These are phyloP conservation scores for Nidula microcarpa DNA, from an alignment of 768 basidiomycete genomes.

Conservation along the genomic window DNA sequence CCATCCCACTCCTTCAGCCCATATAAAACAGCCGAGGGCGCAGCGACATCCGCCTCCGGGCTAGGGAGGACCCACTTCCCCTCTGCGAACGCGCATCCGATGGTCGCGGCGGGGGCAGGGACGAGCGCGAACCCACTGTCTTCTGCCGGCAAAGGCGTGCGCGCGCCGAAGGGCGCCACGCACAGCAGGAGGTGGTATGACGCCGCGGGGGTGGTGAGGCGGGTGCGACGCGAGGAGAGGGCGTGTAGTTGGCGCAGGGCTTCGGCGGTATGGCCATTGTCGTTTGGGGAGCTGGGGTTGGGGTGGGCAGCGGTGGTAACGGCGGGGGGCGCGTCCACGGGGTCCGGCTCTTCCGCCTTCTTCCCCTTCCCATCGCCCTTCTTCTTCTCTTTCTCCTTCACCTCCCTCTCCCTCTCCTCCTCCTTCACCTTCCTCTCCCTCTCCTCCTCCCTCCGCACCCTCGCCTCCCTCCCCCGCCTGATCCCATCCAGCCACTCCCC, in stretches of 20 bases:
- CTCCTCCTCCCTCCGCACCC: slow-evolving; percentile 13
- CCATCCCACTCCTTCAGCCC: slow-evolving; percentile 52
- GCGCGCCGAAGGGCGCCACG: slow-evolving; percentile 34
- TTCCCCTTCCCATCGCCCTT: background rate
- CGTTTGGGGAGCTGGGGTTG: background rate
- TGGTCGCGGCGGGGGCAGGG: background rate
- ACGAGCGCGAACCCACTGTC: slow-evolving; percentile 30
- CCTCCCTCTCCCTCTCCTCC: slow-evolving; percentile 15
- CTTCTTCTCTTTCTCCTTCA: slow-evolving; percentile 11
- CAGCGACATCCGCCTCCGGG: slow-evolving; percentile 19
- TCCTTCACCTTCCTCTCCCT: slow-evolving; percentile 48
- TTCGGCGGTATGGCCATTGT: slow-evolving; percentile 5
- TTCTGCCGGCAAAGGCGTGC: slow-evolving; percentile 22
- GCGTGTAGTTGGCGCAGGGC: slow-evolving; percentile 18
- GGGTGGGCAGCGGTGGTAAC: background rate
- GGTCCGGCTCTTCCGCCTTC: background rate
- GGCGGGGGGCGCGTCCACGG: background rate
- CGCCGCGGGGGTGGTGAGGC: slow-evolving; percentile 15
- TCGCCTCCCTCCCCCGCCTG: slow-evolving; percentile 26
- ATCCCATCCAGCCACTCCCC: slow-evolving; percentile 48
- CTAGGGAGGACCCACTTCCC: slow-evolving; percentile 35
- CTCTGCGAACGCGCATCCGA: slow-evolving; percentile 43
- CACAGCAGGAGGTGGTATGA: slow-evolving; percentile 51
- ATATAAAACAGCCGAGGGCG: slow-evolving; percentile 33
- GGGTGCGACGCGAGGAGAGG: slow-evolving; percentile 17